Evolutionary conservation across 2,329 filamentous ascomycete species (phyloP).

Genomic region (Aspergillus jensenii): DNA sequence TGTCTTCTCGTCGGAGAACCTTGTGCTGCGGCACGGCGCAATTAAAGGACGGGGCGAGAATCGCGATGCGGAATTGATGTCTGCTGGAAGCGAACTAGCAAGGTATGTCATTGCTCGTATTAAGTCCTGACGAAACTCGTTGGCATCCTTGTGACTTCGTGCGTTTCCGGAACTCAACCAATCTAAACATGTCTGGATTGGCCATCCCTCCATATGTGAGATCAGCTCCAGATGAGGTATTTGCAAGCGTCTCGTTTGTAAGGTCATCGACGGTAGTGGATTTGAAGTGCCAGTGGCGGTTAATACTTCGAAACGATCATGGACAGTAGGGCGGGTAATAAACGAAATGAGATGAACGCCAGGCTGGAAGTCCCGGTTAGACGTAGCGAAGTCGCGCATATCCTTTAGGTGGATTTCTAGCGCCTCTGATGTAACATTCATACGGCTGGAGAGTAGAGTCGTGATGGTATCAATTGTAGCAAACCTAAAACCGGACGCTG

Average conservation of each 20-base stretch:
- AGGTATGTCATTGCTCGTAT: slow-evolving; percentile 38
- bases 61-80: slow-evolving; percentile 32
- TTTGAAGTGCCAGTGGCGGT: slow-evolving; percentile 58
- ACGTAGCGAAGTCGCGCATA: slow-evolving; percentile 59
- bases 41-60: slow-evolving; percentile 40
- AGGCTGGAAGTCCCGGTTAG: slow-evolving; percentile 29
- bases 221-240: slow-evolving; percentile 56
- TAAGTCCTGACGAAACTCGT: slow-evolving; percentile 49
- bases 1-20: slow-evolving; percentile 32
- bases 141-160: slow-evolving; percentile 23
- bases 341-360: slow-evolving; percentile 46
- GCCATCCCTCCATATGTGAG: slow-evolving; percentile 43
- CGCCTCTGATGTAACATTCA: slow-evolving; percentile 69
- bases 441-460: slow-evolving; percentile 66
- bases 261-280: slow-evolving; percentile 59
- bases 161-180: slow-evolving; percentile 32
- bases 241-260: slow-evolving; percentile 56
- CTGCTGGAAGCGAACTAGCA: slow-evolving; percentile 44
- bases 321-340: slow-evolving; percentile 48
- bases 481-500: slow-evolving; percentile 76
- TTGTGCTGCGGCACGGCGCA: slow-evolving; percentile 33
- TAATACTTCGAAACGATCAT: slow-evolving; percentile 63
- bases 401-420: slow-evolving; percentile 61
- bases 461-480: slow-evolving; percentile 68
- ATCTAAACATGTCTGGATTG: slow-evolving; percentile 35